Evolutionary conservation across 1,284 basidiomycete genomes (phyloP).

Genomic region (Rugosomyces carneus): DNA sequence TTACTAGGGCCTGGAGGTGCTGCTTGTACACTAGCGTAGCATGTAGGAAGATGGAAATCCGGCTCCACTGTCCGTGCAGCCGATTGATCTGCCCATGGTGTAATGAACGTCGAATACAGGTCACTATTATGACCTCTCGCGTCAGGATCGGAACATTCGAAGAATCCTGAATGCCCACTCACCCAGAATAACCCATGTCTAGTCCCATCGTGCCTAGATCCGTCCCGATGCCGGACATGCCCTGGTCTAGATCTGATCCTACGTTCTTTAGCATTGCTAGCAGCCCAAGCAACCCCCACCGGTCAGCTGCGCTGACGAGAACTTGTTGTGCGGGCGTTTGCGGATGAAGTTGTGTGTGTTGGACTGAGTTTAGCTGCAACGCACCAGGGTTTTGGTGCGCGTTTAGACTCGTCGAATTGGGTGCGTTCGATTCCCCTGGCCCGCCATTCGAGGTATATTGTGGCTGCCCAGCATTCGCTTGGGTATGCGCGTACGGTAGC

Average conservation of each 20-base stretch:
- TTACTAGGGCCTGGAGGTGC: slow-evolving; percentile 86
- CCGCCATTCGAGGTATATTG: slow-evolving; percentile 39
- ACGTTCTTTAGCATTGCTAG: slow-evolving; percentile 89
- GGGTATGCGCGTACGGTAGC: slow-evolving; percentile 31
- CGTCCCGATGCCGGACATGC: slow-evolving; percentile 83
- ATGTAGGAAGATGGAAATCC: slow-evolving; percentile 87
- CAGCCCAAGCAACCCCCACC: slow-evolving; percentile 89
- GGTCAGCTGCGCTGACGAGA: slow-evolving; percentile 88
- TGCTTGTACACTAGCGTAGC: slow-evolving; percentile 88
- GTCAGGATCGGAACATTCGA: slow-evolving; percentile 12
- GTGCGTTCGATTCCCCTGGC: slow-evolving; percentile 22
- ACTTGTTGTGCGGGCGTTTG: slow-evolving; percentile 94
- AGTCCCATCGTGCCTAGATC: slow-evolving; percentile 92
- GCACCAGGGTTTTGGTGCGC: slow-evolving; percentile 27
- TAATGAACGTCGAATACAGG: slow-evolving; percentile 91
- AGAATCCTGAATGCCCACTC: slow-evolving; percentile 30
- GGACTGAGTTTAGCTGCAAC: slow-evolving; percentile 29
- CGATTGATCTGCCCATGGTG: slow-evolving; percentile 91
- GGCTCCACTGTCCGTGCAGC: slow-evolving; percentile 83
- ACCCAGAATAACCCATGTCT: slow-evolving; percentile 84
- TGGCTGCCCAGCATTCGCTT: slow-evolving; percentile 28
- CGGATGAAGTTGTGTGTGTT: slow-evolving; percentile 45
- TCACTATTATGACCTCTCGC: slow-evolving; percentile 42
- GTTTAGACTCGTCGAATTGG: slow-evolving; percentile 23
- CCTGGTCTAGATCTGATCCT: slow-evolving; percentile 73